These are phyloP conservation scores for Fusarium sp. DNA, from an alignment of 2,329 filamentous ascomycete genomes.

Conservation along the genomic window DNA sequence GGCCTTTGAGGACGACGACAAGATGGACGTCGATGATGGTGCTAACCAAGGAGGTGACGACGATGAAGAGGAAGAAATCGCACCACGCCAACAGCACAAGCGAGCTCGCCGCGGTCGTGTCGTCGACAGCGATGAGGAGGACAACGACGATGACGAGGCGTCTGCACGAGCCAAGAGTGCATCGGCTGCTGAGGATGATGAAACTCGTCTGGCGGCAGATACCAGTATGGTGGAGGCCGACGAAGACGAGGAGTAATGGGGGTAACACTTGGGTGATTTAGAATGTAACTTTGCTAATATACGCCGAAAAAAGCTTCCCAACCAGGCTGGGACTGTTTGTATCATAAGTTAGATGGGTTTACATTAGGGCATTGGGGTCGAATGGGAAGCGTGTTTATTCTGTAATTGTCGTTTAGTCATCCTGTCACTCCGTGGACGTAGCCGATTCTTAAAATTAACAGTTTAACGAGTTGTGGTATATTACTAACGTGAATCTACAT, in stretches of 20 bases:
- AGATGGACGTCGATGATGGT: slow-evolving; percentile 67
- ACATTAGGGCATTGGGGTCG: slow-evolving; percentile 20
- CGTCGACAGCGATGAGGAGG: slow-evolving; percentile 68
- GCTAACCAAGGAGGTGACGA: slow-evolving; percentile 57
- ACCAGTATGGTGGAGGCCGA: slow-evolving; percentile 58
- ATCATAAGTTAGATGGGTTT: slow-evolving; percentile 42
- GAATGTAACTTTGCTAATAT: slow-evolving; percentile 36
- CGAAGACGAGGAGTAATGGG: slow-evolving; percentile 50
- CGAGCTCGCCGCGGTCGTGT: slow-evolving; percentile 65
- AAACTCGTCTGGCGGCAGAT: slow-evolving; percentile 51
- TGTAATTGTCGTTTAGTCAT: not conserved
- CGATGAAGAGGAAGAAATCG: slow-evolving; percentile 64
- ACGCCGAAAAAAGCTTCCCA: slow-evolving; percentile 14
- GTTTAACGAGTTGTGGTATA: slow-evolving; percentile 15
- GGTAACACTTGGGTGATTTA: slow-evolving; percentile 12
- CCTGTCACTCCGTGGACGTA: not conserved
- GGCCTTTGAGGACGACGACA: slow-evolving; percentile 57
- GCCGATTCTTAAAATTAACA: slow-evolving; percentile 1
- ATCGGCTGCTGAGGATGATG: slow-evolving; percentile 47
- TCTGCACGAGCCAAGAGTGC: slow-evolving; percentile 34
- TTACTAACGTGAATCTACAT: slow-evolving; percentile 24
- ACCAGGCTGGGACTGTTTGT: slow-evolving; percentile 29
- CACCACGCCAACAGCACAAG: slow-evolving; percentile 59
- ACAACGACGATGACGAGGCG: slow-evolving; percentile 48
- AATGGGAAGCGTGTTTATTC: slow-evolving; percentile 44